Evolutionary conservation across 257 asterid species (phyloP).

Genomic region (Capsicum chinense): DNA sequence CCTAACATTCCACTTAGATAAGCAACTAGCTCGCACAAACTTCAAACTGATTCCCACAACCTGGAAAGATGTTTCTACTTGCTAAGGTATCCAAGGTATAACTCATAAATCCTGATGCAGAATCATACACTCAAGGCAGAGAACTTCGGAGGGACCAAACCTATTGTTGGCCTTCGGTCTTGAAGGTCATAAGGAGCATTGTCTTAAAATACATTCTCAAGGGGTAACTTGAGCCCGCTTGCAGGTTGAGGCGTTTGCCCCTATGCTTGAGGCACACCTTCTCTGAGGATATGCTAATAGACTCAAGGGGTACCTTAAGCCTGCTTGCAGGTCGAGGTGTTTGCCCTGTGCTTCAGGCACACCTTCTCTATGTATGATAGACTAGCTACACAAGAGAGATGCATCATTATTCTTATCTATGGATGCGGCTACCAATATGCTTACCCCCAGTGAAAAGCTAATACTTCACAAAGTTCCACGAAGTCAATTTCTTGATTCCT

Average conservation of each 20-base stretch:
- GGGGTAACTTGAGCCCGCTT: neutral
- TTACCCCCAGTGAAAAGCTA: constrained; percentile 15
- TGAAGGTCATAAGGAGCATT: neutral
- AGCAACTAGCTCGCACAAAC: constrained; percentile 18
- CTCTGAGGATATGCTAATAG: constrained; percentile 16
- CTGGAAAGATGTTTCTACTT: neutral
- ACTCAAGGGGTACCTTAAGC: neutral
- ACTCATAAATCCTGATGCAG: constrained; percentile 19
- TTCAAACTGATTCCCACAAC: constrained; percentile 11
- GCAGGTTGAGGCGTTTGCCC: neutral
- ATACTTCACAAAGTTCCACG: neutral
- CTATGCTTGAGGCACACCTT: constrained; percentile 9
- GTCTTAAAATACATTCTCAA: neutral
- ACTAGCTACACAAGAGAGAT: neutral
- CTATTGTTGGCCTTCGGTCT: neutral
- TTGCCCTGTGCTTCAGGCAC: constrained; percentile 7
- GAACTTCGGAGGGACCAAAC: neutral
- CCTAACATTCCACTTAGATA: neutral
- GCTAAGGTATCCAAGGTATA: neutral
- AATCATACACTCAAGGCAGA: neutral
- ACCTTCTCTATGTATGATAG: constrained; percentile 16
- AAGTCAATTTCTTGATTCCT: constrained; percentile 13
- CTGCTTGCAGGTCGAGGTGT: neutral
- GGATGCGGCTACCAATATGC: neutral
- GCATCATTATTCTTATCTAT: neutral